Evolutionary conservation across 2,329 filamentous ascomycete genomes (phyloP).

Genomic region (Botryotinia narcissicola): DNA sequence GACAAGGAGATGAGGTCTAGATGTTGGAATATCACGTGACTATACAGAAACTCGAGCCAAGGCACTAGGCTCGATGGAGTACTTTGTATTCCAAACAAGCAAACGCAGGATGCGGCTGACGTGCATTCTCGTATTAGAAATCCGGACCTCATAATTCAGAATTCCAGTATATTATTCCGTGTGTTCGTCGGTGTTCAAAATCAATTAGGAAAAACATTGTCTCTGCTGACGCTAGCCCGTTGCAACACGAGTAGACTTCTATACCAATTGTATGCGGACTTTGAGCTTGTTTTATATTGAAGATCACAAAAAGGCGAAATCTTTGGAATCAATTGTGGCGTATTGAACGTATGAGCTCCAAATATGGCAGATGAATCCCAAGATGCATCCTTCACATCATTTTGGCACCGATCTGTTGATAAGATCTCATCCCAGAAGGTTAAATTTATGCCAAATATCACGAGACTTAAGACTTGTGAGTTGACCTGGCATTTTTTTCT

Average conservation of each 20-base stretch:
- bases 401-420: constrained; percentile 22
- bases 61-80: constrained; percentile 8
- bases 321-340: constrained; percentile 7
- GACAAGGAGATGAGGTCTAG: not conserved
- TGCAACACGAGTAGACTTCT: not conserved
- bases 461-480: constrained; percentile 3
- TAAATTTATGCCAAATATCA: constrained; percentile 22
- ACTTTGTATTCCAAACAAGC: constrained; percentile 4
- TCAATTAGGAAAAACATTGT: not conserved
- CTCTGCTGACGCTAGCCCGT: not conserved
- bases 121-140: not conserved
- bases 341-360: not conserved
- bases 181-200: not conserved
- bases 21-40: not conserved
- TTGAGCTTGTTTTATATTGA: not conserved
- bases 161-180: not conserved
- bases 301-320: not conserved
- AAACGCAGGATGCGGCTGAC: not conserved
- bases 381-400: constrained; percentile 20
- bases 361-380: constrained; percentile 3
- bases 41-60: not conserved
- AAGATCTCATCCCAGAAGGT: constrained; percentile 21
- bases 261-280: not conserved
- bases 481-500: not conserved
- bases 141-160: not conserved